Evolutionary conservation across 2,329 filamentous ascomycete genomes (phyloP).

Genomic region (Aspergillus ustus): DNA sequence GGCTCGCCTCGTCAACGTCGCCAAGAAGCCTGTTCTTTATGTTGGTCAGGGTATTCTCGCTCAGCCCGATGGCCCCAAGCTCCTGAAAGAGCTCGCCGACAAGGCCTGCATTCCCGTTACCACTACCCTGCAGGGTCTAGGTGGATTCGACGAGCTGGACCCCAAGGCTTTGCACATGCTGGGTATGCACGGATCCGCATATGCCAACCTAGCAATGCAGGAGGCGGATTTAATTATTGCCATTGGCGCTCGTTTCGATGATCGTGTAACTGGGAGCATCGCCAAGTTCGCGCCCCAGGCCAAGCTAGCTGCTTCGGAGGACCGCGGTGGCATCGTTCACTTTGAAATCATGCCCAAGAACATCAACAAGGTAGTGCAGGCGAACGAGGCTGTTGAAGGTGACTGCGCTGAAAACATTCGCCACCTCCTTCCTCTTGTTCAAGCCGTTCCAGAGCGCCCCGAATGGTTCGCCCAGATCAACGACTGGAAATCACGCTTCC

Average conservation of each 20-base stretch:
- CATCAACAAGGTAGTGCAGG: constrained; percentile 99
- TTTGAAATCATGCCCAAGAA: constrained; percentile 99
- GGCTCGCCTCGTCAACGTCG: constrained; percentile 79
- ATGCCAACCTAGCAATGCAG: constrained; percentile 98
- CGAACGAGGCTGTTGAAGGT: constrained; percentile 92
- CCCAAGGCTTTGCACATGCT: constrained; percentile 97
- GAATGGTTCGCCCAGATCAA: constrained; percentile 91
- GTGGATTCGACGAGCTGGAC: constrained; percentile 89
- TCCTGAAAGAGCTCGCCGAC: constrained; percentile 85
- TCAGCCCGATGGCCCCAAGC: constrained; percentile 74
- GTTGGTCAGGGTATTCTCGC: constrained; percentile 88
- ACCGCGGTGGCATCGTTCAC: constrained; percentile 91
- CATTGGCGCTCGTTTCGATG: constrained; percentile 91
- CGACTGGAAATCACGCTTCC: constrained; percentile 90
- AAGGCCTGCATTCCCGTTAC: constrained; percentile 93
- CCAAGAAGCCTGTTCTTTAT: constrained; percentile 95
- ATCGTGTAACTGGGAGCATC: constrained; percentile 84
- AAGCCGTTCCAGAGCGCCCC: constrained; percentile 67
- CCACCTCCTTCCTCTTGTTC: constrained; percentile 73
- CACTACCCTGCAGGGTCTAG: constrained; percentile 91
- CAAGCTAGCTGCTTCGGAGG: constrained; percentile 80
- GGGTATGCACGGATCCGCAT: constrained; percentile 96
- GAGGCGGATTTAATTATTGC: constrained; percentile 95
- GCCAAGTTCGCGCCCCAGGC: constrained; percentile 88
- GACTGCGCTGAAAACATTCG: constrained; percentile 82